These are phyloP conservation scores for Hypoxylon rubiginosum DNA, from an alignment of 2,329 filamentous ascomycete species.

Conservation along the genomic window DNA sequence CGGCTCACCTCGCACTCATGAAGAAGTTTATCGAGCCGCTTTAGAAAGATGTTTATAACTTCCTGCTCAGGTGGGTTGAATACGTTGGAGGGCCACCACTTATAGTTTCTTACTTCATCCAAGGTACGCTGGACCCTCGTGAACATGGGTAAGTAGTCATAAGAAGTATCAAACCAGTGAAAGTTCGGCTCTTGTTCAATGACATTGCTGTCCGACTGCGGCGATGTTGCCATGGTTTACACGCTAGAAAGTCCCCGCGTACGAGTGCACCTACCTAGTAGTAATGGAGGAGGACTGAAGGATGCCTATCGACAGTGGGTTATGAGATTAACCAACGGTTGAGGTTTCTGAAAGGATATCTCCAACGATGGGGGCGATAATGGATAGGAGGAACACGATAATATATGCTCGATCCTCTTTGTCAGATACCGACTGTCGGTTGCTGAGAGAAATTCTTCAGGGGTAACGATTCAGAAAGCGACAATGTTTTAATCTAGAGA, in stretches of 20 bases:
- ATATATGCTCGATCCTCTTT: neutral
- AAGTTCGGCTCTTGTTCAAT: no score
- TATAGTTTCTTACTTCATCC: neutral
- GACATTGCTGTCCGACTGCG: no score
- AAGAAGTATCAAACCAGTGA: neutral
- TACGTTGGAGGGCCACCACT: neutral
- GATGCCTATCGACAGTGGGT: neutral
- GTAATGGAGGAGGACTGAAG: neutral
- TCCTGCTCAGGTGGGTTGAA: no score
- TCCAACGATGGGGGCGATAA: neutral
- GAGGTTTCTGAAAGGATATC: neutral
- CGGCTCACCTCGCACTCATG: slow-evolving; percentile 9
- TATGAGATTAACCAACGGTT: neutral
- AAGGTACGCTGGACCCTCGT: neutral
- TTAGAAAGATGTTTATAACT: slow-evolving; percentile 1
- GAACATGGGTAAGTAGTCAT: neutral
- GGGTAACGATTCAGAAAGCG: neutral
- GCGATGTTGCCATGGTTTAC: no score
- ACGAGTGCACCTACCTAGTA: no score
- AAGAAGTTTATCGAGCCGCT: slow-evolving; percentile 17
- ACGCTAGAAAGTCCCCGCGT: no score
- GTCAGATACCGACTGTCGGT: neutral
- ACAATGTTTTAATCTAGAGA: neutral
- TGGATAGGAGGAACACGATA: neutral
- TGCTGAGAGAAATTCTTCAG: neutral